Evolutionary conservation across 2,329 filamentous ascomycete genomes (phyloP).

Genomic region (Zasmidium cellare): DNA sequence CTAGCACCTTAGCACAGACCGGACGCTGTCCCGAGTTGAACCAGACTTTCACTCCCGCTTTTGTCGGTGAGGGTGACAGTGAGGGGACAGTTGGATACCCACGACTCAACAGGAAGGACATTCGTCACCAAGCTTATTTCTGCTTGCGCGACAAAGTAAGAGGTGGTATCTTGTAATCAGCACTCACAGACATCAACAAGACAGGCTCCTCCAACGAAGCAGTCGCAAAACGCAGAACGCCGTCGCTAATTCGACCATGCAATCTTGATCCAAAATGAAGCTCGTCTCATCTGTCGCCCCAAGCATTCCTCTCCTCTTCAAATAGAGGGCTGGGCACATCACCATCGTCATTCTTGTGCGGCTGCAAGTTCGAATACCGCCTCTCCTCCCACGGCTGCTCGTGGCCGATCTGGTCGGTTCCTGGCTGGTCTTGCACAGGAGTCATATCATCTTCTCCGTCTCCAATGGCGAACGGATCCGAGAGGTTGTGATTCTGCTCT

Average conservation of each 20-base stretch:
- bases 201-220: neutral
- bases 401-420: conserved; percentile 26
- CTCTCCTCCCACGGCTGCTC: conserved; percentile 35
- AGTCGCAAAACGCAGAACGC: conserved; percentile 1
- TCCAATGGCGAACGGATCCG: conserved; percentile 45
- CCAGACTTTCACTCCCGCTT: neutral
- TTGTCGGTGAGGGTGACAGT: neutral
- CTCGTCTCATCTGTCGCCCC: conserved; percentile 14
- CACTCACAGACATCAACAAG: neutral
- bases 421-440: conserved; percentile 18
- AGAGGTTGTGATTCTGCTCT: conserved; percentile 46
- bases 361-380: conserved; percentile 7
- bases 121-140: neutral
- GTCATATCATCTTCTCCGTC: conserved; percentile 39
- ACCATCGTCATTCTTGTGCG: neutral
- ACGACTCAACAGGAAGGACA: neutral
- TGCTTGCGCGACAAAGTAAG: neutral
- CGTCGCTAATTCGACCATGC: conserved; percentile 6
- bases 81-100: neutral
- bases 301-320: conserved; percentile 30
- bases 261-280: neutral
- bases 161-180: conserved; percentile 9
- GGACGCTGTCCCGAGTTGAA: neutral
- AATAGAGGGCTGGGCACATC: conserved; percentile 22
- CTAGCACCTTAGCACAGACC: neutral